These are phyloP conservation scores for Phytomonas sp. DNA, from an alignment of 208 protist genomes.

Conservation along the genomic window DNA sequence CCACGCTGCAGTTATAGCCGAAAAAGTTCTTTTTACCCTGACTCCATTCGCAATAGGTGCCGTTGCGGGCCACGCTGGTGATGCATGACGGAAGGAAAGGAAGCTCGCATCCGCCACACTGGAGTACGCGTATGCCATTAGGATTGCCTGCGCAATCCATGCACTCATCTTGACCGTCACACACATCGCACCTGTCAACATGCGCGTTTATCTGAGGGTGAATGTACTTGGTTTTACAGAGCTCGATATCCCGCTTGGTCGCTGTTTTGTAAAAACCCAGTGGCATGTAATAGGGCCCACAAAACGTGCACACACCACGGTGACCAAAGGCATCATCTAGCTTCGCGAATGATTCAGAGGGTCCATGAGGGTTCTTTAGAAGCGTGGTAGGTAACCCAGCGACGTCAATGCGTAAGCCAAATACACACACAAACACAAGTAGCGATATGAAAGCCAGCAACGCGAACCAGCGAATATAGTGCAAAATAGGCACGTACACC, in stretches of 20 bases:
- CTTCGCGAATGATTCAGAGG: constrained; percentile 13
- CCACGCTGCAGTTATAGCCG: constrained; percentile 11
- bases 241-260: constrained; percentile 4
- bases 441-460: constrained; percentile 19
- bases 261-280: constrained; percentile 10
- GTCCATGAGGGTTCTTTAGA: constrained; percentile 8
- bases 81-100: constrained; percentile 14
- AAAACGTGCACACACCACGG: constrained; percentile 33
- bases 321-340: constrained; percentile 27
- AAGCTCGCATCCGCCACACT: constrained; percentile 26
- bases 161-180: constrained; percentile 29
- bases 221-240: constrained; percentile 13
- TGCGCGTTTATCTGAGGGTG: constrained; percentile 30
- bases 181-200: constrained; percentile 29
- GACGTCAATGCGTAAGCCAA: constrained; percentile 17
- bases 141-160: constrained; percentile 25
- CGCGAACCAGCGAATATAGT: constrained; percentile 17
- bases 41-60: constrained; percentile 30
- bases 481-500: constrained; percentile 16
- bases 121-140: constrained; percentile 9
- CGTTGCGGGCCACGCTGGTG: constrained; percentile 19
- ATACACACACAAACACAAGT: constrained; percentile 17
- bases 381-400: constrained; percentile 25
- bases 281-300: constrained; percentile 31
- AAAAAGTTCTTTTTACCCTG: constrained; percentile 4